Conservation (phyloP, 2,329 filamentous ascomycete genomes). For the Trichophyton simii region DNA sequence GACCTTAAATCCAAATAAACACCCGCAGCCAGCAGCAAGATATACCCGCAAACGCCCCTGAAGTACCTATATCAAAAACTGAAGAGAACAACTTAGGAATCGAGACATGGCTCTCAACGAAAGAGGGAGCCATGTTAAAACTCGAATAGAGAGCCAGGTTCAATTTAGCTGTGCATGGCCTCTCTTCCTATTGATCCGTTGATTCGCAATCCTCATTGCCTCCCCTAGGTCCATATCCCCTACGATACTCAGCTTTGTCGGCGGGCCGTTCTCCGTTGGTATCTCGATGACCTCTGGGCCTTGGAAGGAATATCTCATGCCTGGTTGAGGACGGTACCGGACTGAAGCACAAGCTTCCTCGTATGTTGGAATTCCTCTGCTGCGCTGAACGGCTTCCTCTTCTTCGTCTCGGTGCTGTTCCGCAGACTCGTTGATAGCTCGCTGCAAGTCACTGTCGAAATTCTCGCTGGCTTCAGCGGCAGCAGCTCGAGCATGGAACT, state of each 20-base stretch:
- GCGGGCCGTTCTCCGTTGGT: neutral
- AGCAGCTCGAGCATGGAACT: conserved; percentile 8
- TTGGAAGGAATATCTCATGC: conserved; percentile 14
- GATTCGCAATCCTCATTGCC: conserved; percentile 14
- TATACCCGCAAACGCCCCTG: too few species aligned
- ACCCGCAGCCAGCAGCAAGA: too few species aligned
- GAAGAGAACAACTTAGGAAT: neutral
- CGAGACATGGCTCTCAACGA: neutral
- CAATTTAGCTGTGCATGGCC: neutral
- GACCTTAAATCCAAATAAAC: too few species aligned
- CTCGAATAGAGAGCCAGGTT: neutral
- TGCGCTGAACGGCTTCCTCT: conserved; percentile 14
- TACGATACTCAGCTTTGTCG: conserved; percentile 10
- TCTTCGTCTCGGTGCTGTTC: conserved; percentile 13
- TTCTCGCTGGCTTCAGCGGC: conserved; percentile 5
- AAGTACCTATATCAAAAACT: neutral
- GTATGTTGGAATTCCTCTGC: conserved; percentile 13
- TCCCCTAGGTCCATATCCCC: conserved; percentile 16
- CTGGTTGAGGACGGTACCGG: conserved; percentile 8
- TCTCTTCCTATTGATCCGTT: neutral
- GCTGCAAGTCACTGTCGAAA: conserved; percentile 10
- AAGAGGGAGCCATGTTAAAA: neutral
- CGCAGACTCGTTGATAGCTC: conserved; percentile 13
- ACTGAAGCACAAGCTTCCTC: conserved; percentile 12
- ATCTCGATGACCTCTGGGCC: conserved; percentile 9